Evolutionary conservation across 129 eudicot genomes (phyloP), one percentile per base, ranked within the genome.

Genomic region (Tagetes patula): DNA sequence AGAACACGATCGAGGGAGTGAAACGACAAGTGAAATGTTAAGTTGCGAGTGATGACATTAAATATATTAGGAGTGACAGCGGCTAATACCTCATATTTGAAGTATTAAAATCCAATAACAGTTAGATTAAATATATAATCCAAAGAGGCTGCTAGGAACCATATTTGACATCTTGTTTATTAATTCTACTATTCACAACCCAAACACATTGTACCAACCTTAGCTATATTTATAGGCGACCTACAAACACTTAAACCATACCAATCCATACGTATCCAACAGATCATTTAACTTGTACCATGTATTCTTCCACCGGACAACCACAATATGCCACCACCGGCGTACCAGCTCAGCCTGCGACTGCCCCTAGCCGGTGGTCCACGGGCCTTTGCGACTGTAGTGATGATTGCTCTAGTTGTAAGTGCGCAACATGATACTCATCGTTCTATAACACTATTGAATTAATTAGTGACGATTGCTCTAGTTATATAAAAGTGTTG

Each of bases 351-450:
- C 72, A 64, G 7, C 42, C 34, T 38, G 48, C 36, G 71, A 49
- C 30, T 31, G 4, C 32, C 71, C 27, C 79, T 32, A 45, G 68
- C 6, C 69, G 65, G 27, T 85, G 89, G 86, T 88, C 94, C 20
- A 71, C 86, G 0, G 88, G 91, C 31, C 87, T 88, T 6, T 88
- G 77, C 38, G 96, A 58, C 70, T 88, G 97, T 70, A 41, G 49
- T 65, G 65, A 81, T 14, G 95, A 91, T 71, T 56, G 42, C 34
- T n/a, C 70, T 32, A 81, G 75, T 58, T 91, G 97, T 91, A 86
- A 79, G 89, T 69, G 39, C 47, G 20, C 20, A 70, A 7, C 33
- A 41, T n/a, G 6, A 54, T 71, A 31, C 9, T 69, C 8, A 10
- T 36, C 14, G n/a, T 49, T 14, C 12, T 68, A 12, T 36, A 8